Base-by-base conservation (phyloP, 73 alveolate species). In the Breviolum minutum region DNA sequence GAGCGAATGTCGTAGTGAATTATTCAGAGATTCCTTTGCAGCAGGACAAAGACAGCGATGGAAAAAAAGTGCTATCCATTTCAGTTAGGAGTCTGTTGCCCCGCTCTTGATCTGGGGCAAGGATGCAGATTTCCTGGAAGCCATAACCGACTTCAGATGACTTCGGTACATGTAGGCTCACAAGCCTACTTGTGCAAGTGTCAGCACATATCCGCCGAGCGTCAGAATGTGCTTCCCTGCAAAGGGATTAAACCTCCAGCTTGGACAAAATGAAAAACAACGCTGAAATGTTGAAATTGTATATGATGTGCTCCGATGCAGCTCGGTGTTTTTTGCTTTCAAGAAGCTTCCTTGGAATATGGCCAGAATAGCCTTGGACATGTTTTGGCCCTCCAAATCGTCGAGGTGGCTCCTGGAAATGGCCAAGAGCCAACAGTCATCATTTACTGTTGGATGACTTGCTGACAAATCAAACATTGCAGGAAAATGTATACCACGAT, bases 361-460 rank as follows among this genome's bases (percentile, higher is more conserved):
- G 97, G 54, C 97, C 97, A 22, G 69, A 54, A n/a, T 90, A 90
- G 97, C 82, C 97, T 63, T 90, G 97, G 40, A 90, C 77, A 48
- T 90, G 97, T 74, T 54, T 90, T 5, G 97, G 97, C 76, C 97
- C 97, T 16, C 62, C 87, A 90, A 90, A 90, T 73, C 97, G 70
- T 26, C 87, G n/a, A 62, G 83, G 97, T n/a, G 87, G 87, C 62
- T 90, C 97, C 97, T 90, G 32, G 14, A 73, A 17, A 73, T 40
- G 27, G 54, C 8, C 7, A 73, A 22, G 13, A 73, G 24, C 8
- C 30, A 73, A 0, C 26, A 70, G 82, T 40, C 3, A 8, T 12
- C 54, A 24, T 3, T 3, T 73, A 29, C 83, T 71, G 83, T 26
- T 0, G 54, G 54, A 40, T n/a, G 3, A 40, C 54, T 40, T 40